phyloP scores from a whole-genome alignment of 192 early-diverging fungal genomes.

The Powellomyces hirtus region DNA sequence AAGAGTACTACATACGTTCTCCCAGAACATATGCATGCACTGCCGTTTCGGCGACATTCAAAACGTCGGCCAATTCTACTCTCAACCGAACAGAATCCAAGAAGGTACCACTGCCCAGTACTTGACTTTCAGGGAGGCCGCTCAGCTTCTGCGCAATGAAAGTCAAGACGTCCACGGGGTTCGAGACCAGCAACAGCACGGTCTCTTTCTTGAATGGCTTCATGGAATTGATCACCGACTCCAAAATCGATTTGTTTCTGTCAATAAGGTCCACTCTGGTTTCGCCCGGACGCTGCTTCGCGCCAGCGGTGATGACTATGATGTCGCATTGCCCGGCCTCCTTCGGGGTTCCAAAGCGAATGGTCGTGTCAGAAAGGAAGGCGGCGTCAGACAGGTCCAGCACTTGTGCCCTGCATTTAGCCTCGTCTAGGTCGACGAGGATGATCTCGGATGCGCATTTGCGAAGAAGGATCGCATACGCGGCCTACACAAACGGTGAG shows the following conservation, averaged over 20 bases:
- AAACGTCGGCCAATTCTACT: slow-evolving; percentile 49
- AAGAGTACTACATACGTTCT: slow-evolving; percentile 48
- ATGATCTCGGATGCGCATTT: slow-evolving; percentile 7
- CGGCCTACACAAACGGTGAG: not conserved
- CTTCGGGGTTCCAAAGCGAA: slow-evolving; percentile 58
- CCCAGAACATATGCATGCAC: slow-evolving; percentile 81
- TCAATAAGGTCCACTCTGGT: slow-evolving; percentile 65
- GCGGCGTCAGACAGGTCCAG: slow-evolving; percentile 81
- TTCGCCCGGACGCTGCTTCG: slow-evolving; percentile 76
- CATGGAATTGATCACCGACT: slow-evolving; percentile 66
- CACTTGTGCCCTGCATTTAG: slow-evolving; percentile 70
- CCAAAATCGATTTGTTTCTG: slow-evolving; percentile 78
- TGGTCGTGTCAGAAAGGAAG: slow-evolving; percentile 62
- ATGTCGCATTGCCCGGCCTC: slow-evolving; percentile 82
- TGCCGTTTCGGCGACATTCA: slow-evolving; percentile 64
- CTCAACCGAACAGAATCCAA: slow-evolving; percentile 75
- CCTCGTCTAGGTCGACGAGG: slow-evolving; percentile 30
- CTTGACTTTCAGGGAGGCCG: slow-evolving; percentile 72
- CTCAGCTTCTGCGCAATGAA: slow-evolving; percentile 80
- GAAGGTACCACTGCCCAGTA: slow-evolving; percentile 84
- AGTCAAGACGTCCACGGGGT: slow-evolving; percentile 82
- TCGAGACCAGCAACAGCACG: slow-evolving; percentile 72
- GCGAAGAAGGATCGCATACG: slow-evolving; percentile 11
- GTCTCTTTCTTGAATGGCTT: slow-evolving; percentile 71
- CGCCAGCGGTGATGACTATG: slow-evolving; percentile 81